Conservation (phyloP, 2,329 filamentous ascomycete species). For the Stagonosporopsis rhizophila region DNA sequence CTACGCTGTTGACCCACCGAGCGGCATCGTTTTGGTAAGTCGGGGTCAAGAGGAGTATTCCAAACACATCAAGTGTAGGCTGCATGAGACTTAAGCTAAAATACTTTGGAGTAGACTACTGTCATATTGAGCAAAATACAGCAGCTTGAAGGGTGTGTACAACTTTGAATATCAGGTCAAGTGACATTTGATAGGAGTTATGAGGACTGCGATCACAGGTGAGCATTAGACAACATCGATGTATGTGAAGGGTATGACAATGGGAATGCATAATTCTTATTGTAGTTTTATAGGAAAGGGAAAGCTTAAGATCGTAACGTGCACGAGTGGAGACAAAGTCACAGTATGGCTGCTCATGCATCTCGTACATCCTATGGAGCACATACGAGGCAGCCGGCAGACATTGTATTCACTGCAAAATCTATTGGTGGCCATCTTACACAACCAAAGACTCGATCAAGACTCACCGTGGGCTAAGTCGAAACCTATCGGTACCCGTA, state of each 20-base stretch:
- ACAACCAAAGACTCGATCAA: neutral
- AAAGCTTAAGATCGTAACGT: neutral
- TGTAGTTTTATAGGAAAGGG: neutral
- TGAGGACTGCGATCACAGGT: neutral
- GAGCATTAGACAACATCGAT: neutral
- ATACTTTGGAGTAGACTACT: no score
- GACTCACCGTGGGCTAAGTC: neutral
- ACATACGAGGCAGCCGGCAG: neutral
- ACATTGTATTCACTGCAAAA: neutral
- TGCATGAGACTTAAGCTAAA: no score
- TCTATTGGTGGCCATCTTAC: neutral
- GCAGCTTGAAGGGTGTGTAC: no score
- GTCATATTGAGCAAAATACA: no score
- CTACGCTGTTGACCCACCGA: no score
- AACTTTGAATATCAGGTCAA: neutral
- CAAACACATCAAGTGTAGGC: no score
- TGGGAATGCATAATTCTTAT: neutral
- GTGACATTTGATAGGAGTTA: neutral
- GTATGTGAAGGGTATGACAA: neutral
- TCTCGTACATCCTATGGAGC: no score
- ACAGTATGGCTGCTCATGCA: neutral
- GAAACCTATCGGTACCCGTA: neutral
- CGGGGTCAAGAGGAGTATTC: no score
- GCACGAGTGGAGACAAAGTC: neutral
- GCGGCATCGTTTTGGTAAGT: no score